Evolutionary conservation across 441 rosid species (phyloP).

Genomic region (Populus tomentosa): DNA sequence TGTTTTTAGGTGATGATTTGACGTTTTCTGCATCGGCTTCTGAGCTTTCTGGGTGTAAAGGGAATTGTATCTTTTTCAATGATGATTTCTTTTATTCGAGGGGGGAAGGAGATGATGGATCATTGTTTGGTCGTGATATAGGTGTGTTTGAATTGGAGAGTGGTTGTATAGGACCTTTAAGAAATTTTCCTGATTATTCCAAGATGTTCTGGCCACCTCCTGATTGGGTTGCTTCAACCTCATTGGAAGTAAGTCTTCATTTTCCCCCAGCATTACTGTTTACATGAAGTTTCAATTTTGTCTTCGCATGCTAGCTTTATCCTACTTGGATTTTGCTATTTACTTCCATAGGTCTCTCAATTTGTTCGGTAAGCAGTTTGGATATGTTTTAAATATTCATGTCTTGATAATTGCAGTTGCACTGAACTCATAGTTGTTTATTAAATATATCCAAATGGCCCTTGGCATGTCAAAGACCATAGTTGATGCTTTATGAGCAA

Average conservation of each 20-base stretch:
- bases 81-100: constrained; percentile 43
- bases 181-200: constrained; percentile 38
- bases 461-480: neutral
- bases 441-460: no score
- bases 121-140: constrained; percentile 34
- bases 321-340: neutral
- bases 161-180: constrained; percentile 47
- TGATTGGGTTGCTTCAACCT: constrained; percentile 39
- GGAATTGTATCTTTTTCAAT: constrained; percentile 56
- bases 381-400: neutral
- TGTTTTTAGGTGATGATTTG: constrained; percentile 81
- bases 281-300: neutral
- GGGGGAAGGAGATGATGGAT: constrained; percentile 20
- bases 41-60: constrained; percentile 44
- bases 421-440: no score
- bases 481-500: neutral
- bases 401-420: neutral
- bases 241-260: constrained; percentile 43
- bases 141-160: constrained; percentile 68
- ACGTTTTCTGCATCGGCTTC: constrained; percentile 55
- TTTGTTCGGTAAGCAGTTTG: neutral
- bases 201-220: constrained; percentile 91
- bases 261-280: neutral
- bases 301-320: neutral
- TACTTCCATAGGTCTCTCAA: neutral